Percentiles rank a stretch among this genome's conserved stretches.
Evolutionary conservation across 208 protist genomes (phyloP).

Genomic region (Trypanosoma congolense): DNA sequence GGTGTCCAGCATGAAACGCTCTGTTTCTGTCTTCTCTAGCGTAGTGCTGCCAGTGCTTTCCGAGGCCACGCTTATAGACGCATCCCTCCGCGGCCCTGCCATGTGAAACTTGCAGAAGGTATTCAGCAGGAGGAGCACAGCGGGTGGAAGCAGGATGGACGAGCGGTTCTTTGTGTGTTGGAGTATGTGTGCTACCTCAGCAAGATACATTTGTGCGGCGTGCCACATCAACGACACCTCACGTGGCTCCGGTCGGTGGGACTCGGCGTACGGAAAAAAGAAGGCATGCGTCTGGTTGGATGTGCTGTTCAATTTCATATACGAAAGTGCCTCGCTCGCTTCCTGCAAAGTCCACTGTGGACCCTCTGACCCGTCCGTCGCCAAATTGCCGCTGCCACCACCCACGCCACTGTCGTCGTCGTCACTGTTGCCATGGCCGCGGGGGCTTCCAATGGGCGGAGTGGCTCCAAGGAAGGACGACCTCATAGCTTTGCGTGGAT

Average conservation of each 20-base stretch:
- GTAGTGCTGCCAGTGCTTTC: slow-evolving; percentile 30
- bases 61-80: slow-evolving; percentile 33
- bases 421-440: not conserved
- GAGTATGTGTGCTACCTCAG: slow-evolving; percentile 50
- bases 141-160: slow-evolving; percentile 45
- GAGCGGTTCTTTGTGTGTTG: slow-evolving; percentile 36
- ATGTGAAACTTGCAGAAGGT: slow-evolving; percentile 77
- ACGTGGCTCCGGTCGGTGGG: slow-evolving; percentile 43
- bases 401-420: not conserved
- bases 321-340: slow-evolving; percentile 15
- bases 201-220: slow-evolving; percentile 68
- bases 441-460: not conserved
- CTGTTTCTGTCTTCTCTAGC: slow-evolving; percentile 46
- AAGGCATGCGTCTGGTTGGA: slow-evolving; percentile 30
- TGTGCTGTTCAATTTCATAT: slow-evolving; percentile 18
- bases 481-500: slow-evolving; percentile 1
- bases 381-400: no score
- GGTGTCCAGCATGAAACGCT: slow-evolving; percentile 63
- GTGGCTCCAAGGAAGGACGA: not conserved
- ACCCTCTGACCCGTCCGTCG: not conserved
- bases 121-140: slow-evolving; percentile 44
- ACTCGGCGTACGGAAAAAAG: slow-evolving; percentile 56
- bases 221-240: slow-evolving; percentile 73
- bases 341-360: slow-evolving; percentile 18
- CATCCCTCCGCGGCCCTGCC: slow-evolving; percentile 26